Conservation (phyloP, 441 rosid genomes). For the Eruca vesicaria region DNA sequence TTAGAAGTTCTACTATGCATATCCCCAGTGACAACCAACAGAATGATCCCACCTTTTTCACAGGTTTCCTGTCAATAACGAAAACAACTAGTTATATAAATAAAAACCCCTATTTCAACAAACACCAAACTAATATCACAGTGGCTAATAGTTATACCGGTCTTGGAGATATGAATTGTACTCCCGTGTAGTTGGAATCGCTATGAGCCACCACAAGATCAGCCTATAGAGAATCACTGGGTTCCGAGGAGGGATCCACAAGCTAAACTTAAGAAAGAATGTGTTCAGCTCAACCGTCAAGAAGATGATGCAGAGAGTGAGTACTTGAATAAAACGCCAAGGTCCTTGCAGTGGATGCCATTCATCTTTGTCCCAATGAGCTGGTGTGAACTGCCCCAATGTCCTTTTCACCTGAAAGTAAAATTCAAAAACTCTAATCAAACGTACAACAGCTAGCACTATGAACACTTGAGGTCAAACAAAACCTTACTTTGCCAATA, state of each 20-base stretch:
- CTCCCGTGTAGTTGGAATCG: conserved; percentile 95
- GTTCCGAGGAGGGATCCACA: conserved; percentile 97
- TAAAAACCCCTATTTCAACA: background rate
- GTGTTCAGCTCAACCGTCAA: conserved; percentile 96
- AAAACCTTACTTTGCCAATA: conserved; percentile 68
- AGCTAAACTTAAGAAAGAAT: conserved; percentile 96
- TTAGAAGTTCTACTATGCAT: conserved; percentile 96
- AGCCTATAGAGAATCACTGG: conserved; percentile 89
- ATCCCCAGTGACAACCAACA: conserved; percentile 99
- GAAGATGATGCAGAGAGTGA: conserved; percentile 85
- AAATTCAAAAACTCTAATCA: background rate
- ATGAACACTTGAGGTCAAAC: background rate
- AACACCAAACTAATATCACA: background rate
- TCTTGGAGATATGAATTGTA: conserved; percentile 98
- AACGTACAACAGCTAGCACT: background rate
- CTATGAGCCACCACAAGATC: conserved; percentile 99
- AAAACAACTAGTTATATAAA: background rate
- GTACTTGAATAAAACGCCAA: conserved; percentile 97
- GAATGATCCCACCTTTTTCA: conserved; percentile 96
- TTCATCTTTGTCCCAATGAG: conserved; percentile 99
- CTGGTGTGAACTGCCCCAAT: conserved; percentile 96
- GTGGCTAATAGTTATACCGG: conserved; percentile 48
- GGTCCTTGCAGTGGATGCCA: conserved; percentile 99
- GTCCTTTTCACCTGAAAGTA: conserved; percentile 75
- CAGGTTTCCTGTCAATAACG: conserved; percentile 57